A percentile compares a stretch with the other conserved stretches of the same genome.
phyloP scores from a whole-genome alignment of 2,329 filamentous ascomycete species.

The Fusarium irregulare region DNA sequence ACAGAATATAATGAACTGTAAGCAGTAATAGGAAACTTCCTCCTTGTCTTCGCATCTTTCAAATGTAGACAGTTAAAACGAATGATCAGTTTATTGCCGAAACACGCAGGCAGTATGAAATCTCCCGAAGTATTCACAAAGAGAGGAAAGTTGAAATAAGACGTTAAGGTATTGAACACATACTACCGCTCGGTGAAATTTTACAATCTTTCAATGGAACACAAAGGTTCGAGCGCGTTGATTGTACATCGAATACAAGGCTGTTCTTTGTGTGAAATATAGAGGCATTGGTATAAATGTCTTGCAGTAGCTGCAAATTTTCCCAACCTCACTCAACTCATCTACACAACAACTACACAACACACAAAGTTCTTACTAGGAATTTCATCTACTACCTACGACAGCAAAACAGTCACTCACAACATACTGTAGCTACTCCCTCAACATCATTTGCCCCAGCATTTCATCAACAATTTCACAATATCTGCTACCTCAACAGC shows the following conservation, averaged over 20 bases:
- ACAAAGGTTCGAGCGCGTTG: not conserved
- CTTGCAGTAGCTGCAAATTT: not conserved
- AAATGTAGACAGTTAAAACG: too few species aligned
- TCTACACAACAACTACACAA: not conserved
- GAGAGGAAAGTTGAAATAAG: too few species aligned
- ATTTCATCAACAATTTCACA: not conserved
- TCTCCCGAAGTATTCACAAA: too few species aligned
- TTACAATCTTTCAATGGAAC: not conserved
- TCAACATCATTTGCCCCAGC: not conserved
- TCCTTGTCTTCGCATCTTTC: too few species aligned
- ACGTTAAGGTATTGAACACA: not conserved
- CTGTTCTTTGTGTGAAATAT: not conserved
- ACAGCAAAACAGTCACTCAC: not conserved
- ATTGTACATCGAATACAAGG: not conserved
- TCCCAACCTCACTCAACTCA: not conserved
- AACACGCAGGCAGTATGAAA: too few species aligned
- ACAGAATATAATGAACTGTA: fast-evolving
- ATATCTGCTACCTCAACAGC: not conserved
- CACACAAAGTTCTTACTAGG: not conserved
- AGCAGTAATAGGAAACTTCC: too few species aligned
- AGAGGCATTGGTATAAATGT: not conserved
- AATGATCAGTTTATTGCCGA: fast-evolving
- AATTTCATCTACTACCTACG: not conserved
- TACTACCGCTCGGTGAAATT: fast-evolving
- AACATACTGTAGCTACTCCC: not conserved